A percentile compares a stretch with the other conserved stretches of the same genome.
Conservation (phyloP, 1,139 yeast genomes). For the Kodamaea ohmeri region DNA sequence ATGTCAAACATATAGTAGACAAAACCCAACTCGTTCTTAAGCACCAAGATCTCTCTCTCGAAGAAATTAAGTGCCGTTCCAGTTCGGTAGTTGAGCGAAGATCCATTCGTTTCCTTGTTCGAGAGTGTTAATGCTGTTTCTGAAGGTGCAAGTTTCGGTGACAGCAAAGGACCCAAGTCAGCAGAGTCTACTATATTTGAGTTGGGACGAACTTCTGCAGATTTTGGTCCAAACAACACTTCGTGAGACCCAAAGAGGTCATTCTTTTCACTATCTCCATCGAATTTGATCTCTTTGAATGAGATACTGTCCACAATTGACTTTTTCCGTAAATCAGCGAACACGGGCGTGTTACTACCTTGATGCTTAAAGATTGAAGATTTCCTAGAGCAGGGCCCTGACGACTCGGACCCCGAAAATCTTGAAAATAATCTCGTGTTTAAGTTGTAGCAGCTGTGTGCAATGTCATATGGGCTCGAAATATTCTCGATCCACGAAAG, state of each 20-base stretch:
- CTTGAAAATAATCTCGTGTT: conserved; percentile 14
- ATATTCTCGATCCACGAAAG: conserved; percentile 29
- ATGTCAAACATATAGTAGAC: conserved; percentile 53
- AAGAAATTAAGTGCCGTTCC: conserved; percentile 43
- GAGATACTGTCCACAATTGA: conserved; percentile 16
- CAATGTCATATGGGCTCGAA: conserved; percentile 21
- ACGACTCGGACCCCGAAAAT: conserved; percentile 1
- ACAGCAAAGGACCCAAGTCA: conserved; percentile 10
- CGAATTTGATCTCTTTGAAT: conserved; percentile 33
- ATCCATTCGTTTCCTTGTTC: conserved; percentile 15
- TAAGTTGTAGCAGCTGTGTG: conserved; percentile 32
- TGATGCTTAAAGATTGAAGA: conserved; percentile 21
- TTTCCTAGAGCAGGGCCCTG: conserved; percentile 21
- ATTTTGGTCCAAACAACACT: conserved; percentile 23
- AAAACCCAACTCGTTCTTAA: conserved; percentile 64
- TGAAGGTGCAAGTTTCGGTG: conserved; percentile 15
- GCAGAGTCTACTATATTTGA: conserved; percentile 2
- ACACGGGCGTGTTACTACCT: neutral
- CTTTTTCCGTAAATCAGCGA: neutral
- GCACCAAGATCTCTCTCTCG: conserved; percentile 56
- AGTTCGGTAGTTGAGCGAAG: conserved; percentile 4
- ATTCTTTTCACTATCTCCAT: conserved; percentile 11
- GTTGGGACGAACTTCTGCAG: conserved; percentile 4
- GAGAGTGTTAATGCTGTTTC: conserved; percentile 16
- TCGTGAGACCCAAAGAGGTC: conserved; percentile 38